phyloP scores from a whole-genome alignment of 2,329 filamentous ascomycete species.

The Fusarium sp. region DNA sequence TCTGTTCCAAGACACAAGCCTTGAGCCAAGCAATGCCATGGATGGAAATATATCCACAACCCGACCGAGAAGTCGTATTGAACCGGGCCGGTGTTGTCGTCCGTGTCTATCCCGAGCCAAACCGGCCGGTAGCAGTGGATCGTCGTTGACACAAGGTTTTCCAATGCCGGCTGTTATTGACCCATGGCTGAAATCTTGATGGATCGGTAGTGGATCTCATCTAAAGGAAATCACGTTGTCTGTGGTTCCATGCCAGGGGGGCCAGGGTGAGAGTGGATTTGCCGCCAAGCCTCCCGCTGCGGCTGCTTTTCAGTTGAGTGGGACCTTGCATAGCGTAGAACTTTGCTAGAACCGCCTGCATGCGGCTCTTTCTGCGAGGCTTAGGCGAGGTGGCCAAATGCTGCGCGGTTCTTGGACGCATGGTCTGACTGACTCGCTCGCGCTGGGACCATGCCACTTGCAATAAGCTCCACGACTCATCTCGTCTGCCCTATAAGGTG shows the following conservation, averaged over 20 bases:
- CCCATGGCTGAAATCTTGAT: slow-evolving; percentile 39
- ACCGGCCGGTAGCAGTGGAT: slow-evolving; percentile 42
- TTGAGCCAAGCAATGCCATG: slow-evolving; percentile 2
- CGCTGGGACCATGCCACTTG: slow-evolving; percentile 31
- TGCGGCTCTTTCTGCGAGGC: slow-evolving; percentile 39
- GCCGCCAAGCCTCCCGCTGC: slow-evolving; percentile 39
- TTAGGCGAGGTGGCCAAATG: slow-evolving; percentile 10
- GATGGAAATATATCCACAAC: slow-evolving; percentile 37
- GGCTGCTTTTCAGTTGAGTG: slow-evolving; percentile 19
- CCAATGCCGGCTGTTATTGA: slow-evolving; percentile 44
- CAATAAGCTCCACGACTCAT: slow-evolving; percentile 32
- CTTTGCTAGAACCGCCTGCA: slow-evolving; percentile 40
- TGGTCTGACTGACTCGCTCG: slow-evolving; percentile 30
- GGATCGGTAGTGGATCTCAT: slow-evolving; percentile 48
- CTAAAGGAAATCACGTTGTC: slow-evolving; percentile 38
- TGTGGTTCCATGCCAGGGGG: slow-evolving; percentile 34
- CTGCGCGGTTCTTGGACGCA: background rate
- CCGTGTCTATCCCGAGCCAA: slow-evolving; percentile 29
- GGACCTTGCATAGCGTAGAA: slow-evolving; percentile 37
- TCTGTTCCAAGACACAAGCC: slow-evolving; percentile 28
- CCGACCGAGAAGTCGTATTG: slow-evolving; percentile 19
- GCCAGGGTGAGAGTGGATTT: slow-evolving; percentile 19
- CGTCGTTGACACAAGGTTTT: slow-evolving; percentile 52
- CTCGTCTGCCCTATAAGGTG: slow-evolving; percentile 17
- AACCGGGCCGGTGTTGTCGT: slow-evolving; percentile 20